Base-by-base conservation (phyloP, 352 stramenopile genomes). In the Globisporangium acanthophoron region DNA sequence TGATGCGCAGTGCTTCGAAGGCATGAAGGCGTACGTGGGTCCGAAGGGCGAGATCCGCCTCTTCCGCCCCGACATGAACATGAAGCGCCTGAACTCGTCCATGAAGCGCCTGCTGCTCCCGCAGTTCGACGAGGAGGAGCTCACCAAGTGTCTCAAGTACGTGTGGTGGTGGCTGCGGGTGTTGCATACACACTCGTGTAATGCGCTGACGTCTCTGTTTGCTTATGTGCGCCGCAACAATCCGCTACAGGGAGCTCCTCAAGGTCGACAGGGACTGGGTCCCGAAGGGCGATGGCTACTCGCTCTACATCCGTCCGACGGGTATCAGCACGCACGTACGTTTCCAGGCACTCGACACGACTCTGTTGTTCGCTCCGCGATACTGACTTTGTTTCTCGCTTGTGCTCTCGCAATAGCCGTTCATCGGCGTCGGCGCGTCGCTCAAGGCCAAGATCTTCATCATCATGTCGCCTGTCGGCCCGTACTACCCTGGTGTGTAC, bases 21-120 rank as follows among this genome's bases (percentile, higher is more conserved):
- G 93, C 35, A 96, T 98, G 89, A 98, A 98, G 68, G 92, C 93
- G 1, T 98, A 98, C 66, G 78, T 90, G 45, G 85, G 90, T 49
- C 70, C 77, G 21, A 60, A 96, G 18, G 87, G 90, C 40, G 83
- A 87, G 39, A 69, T 98, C 46, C 87, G 91, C 40, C 77, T 99
- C 49, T 99, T 99, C 76, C 94, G 96, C 58, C 95, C 95, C 13
- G 88, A 98, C 54, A 92, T 96, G 75, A 99, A 99, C 76, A 98
- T 98, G 90, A 90, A 96, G 69, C 89, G 96, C 16, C 72, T 99
- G 4, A 96, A 96, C 58, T 85, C 67, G 59, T 98, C 91, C 33
- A 98, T 98, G 92, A 80, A 93, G 59, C 82, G 92, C n/a, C 74
- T 98, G 31, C 67, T 88, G 43, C 72, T 98, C 39, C 91, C 91